Evolutionary conservation across 371 early-diverging fungal genomes (phyloP).

Genomic region (Actinomortierella ambigua): DNA sequence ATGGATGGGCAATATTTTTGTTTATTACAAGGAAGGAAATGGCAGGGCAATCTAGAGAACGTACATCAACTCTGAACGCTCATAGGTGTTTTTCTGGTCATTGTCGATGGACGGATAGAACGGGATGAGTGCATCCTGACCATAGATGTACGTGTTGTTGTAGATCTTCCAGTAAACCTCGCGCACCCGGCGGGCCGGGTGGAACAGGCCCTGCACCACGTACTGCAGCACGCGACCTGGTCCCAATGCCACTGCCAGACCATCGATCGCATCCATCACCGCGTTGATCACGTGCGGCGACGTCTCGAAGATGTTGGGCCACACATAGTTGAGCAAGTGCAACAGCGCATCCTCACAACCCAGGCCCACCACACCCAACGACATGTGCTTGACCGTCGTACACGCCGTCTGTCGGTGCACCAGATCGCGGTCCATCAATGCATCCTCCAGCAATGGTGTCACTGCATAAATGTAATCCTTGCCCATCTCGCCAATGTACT

Average conservation of each 20-base stretch:
- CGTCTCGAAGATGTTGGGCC: conserved; percentile 98
- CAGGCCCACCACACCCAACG: conserved; percentile 89
- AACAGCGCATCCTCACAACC: conserved; percentile 93
- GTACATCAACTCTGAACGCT: conserved; percentile 71
- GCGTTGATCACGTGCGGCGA: conserved; percentile 96
- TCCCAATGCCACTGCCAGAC: conserved; percentile 89
- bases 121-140: conserved; percentile 92
- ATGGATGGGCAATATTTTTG: neutral
- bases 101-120: conserved; percentile 90
- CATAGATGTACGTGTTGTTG: conserved; percentile 90
- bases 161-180: conserved; percentile 98
- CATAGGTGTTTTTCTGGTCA: conserved; percentile 76
- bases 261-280: conserved; percentile 97
- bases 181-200: conserved; percentile 95
- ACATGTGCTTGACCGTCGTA: conserved; percentile 91
- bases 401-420: conserved; percentile 98
- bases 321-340: conserved; percentile 94
- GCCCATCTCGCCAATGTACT: conserved; percentile 97
- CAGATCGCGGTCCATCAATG: conserved; percentile 96
- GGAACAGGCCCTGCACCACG: conserved; percentile 91
- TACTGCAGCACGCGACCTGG: conserved; percentile 87
- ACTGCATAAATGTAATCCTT: conserved; percentile 96
- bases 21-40: neutral
- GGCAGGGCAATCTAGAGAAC: conserved; percentile 21
- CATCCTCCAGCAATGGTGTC: conserved; percentile 95